Conservation (phyloP, 805 yeast species). For the Kodamaea kaohsiungensis region DNA sequence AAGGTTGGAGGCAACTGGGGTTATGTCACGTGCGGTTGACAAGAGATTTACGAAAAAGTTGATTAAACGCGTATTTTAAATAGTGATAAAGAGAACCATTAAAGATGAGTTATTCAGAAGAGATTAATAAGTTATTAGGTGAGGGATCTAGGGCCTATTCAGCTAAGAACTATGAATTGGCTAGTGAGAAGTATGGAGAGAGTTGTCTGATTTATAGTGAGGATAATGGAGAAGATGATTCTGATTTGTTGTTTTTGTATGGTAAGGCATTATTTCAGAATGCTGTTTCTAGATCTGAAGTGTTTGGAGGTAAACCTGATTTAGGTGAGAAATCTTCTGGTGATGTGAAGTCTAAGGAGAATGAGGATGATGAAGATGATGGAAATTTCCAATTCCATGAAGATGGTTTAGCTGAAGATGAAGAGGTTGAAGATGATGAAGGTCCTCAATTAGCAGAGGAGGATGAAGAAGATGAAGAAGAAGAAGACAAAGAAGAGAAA, state of each 20-base stretch:
- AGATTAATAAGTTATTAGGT: conserved; percentile 49
- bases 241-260: conserved; percentile 71
- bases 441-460: conserved; percentile 18
- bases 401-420: conserved; percentile 25
- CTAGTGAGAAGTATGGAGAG: conserved; percentile 68
- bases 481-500: conserved; percentile 23
- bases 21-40: neutral
- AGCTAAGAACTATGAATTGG: conserved; percentile 62
- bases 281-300: conserved; percentile 73
- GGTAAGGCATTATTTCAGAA: conserved; percentile 79
- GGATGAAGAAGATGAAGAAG: conserved; percentile 21
- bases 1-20: neutral
- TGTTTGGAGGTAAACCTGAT: conserved; percentile 58
- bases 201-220: conserved; percentile 63
- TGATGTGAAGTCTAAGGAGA: conserved; percentile 19
- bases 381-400: conserved; percentile 31
- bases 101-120: conserved; percentile 31
- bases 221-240: conserved; percentile 60
- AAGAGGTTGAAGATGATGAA: conserved; percentile 19
- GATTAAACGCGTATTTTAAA: neutral
- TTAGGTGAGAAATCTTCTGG: conserved; percentile 24
- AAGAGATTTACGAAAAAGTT: neutral
- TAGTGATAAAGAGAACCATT: neutral
- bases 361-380: conserved; percentile 21
- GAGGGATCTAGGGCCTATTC: conserved; percentile 69